Base-by-base conservation (phyloP, 257 asterid genomes). In the Verbena officinalis region DNA sequence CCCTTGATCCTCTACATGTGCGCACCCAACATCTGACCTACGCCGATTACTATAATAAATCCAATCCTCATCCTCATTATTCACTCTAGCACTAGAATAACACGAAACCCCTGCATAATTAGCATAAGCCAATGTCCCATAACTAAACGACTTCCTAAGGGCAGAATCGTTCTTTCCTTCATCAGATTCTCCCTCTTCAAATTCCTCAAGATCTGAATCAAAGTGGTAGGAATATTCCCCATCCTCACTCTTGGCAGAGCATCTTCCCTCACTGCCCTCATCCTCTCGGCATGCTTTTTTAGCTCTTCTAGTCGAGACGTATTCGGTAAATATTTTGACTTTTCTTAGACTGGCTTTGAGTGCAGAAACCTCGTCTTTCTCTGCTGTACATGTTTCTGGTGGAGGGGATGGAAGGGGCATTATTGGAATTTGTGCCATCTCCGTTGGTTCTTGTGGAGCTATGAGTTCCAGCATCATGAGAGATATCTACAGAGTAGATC, bases 301-400 rank as follows among this genome's bases (percentile, higher is more conserved):
- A 43, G 97, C 91, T 73, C 86, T 83, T 60, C 87, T 82, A 42
- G 87, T 73, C 5, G 99, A 90, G 31, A 93, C 96, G 24, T 80
- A 86, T 16, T 89, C 96, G 0, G 96, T 89, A 17, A 93, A 81
- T 31, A 87, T 93, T 62, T 86, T 90, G 24, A 93, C 99, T 75
- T 81, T 89, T 69, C 91, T 83, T 17, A 93, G 84, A 67, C 99
- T 84, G 59, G 96, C 97, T 79, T 93, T 90, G 21, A 90, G 81
- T 4, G 99, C 99, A 64, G 99, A 93, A 73, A 93, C 81, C 61
- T 93, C 97, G 3, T 87, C 95, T 72, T 90, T 93, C 64, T 90
- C 99, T 0, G 79, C 23, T 12, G 84, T 55, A 49, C 79, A 69
- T 19, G 78, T 76, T 68, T 83, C 96, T 16, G 70, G 65, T 4